Percentiles rank a stretch among this genome's conserved stretches.
Evolutionary conservation across 2,329 filamentous ascomycete species (phyloP).

Genomic region (Sordariomycetes sp.): DNA sequence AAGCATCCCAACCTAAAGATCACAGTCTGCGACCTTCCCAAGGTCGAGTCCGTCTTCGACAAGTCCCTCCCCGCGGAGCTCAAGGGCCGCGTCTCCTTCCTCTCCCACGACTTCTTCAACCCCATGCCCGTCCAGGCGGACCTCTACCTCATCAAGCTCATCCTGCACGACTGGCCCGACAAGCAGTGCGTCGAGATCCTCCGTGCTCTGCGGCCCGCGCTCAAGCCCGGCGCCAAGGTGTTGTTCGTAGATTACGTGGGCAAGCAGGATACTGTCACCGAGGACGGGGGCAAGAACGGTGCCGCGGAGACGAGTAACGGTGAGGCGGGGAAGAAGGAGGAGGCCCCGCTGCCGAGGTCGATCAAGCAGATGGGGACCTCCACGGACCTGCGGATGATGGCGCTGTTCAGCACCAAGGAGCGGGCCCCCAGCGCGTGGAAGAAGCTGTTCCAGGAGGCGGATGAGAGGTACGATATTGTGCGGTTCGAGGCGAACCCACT

Average conservation of each 20-base stretch:
- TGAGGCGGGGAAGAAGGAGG: constrained; percentile 28
- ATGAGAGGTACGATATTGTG: constrained; percentile 28
- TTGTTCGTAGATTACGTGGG: constrained; percentile 31
- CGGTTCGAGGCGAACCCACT: constrained; percentile 19
- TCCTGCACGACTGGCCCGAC: constrained; percentile 49
- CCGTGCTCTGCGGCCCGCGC: constrained; percentile 34
- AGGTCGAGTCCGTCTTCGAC: constrained; percentile 31
- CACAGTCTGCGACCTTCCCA: constrained; percentile 41
- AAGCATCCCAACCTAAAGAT: constrained; percentile 36
- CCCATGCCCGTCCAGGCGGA: constrained; percentile 42
- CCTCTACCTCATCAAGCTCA: constrained; percentile 45
- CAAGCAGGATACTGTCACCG: constrained; percentile 20
- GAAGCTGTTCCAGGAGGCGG: constrained; percentile 27
- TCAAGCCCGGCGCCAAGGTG: constrained; percentile 39
- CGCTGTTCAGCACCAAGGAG: constrained; percentile 36
- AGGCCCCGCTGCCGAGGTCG: constrained; percentile 14
- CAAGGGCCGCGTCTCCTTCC: constrained; percentile 21
- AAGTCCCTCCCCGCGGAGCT: constrained; percentile 16
- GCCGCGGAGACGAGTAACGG: constrained; percentile 23
- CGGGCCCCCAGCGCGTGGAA: constrained; percentile 23
- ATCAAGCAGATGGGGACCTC: constrained; percentile 32
- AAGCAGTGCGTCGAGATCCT: constrained; percentile 34
- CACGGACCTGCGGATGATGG: constrained; percentile 40
- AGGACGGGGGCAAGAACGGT: constrained; percentile 24
- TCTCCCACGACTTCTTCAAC: constrained; percentile 43